These are phyloP conservation scores for Vishniacozyma victoriae DNA, from an alignment of 768 basidiomycete genomes.

Conservation along the genomic window DNA sequence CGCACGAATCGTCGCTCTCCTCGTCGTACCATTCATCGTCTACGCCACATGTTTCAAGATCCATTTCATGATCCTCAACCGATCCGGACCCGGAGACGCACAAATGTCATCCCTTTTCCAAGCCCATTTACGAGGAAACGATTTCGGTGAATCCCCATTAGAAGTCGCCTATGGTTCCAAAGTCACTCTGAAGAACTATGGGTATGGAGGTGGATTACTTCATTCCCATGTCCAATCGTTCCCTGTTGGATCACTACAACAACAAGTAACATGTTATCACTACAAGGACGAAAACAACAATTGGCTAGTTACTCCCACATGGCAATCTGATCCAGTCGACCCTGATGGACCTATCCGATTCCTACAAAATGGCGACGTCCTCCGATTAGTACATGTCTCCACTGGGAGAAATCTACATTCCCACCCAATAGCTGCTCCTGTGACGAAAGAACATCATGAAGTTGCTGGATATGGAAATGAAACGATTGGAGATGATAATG, in stretches of 20 bases:
- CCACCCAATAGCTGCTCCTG: conserved; percentile 76
- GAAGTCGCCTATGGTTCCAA: conserved; percentile 87
- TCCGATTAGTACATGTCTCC: conserved; percentile 73
- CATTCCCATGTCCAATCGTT: conserved; percentile 97
- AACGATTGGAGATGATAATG: conserved; percentile 78
- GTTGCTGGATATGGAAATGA: conserved; percentile 90
- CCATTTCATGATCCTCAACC: conserved; percentile 89
- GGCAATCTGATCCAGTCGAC: conserved; percentile 71
- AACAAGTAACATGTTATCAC: conserved; percentile 98
- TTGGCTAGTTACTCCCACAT: conserved; percentile 71
- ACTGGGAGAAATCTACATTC: conserved; percentile 91
- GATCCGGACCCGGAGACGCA: conserved; percentile 91
- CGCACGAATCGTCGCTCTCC: conserved; percentile 76
- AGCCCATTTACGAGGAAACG: conserved; percentile 88
- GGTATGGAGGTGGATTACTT: conserved; percentile 91
- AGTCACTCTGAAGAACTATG: conserved; percentile 91
- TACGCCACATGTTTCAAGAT: conserved; percentile 94
- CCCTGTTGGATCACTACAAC: conserved; percentile 84
- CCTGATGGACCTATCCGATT: conserved; percentile 56
- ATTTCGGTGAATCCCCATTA: conserved; percentile 87
- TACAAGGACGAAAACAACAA: conserved; percentile 99
- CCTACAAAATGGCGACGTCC: conserved; percentile 66
- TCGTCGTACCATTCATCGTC: conserved; percentile 80
- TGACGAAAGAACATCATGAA: conserved; percentile 83
- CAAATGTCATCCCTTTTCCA: conserved; percentile 99